A percentile compares a stretch with the other conserved stretches of the same genome.
Evolutionary conservation across 2,329 filamentous ascomycete genomes (phyloP).

Genomic region (Triangularia setosa): DNA sequence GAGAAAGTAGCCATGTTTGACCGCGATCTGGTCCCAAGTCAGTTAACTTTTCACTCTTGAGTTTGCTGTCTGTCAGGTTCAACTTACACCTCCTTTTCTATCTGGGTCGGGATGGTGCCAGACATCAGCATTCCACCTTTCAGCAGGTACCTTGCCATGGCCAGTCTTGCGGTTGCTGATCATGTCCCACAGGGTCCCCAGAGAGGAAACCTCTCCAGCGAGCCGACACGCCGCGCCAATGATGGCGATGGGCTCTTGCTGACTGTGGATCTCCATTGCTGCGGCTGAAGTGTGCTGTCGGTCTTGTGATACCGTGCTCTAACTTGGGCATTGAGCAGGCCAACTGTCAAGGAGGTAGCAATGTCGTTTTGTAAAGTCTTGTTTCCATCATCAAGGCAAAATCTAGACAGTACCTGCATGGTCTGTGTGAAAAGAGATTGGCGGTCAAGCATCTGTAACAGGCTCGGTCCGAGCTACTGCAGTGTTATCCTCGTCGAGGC

Average conservation of each 20-base stretch:
- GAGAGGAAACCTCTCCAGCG: neutral
- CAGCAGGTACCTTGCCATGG: neutral
- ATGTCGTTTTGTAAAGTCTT: neutral
- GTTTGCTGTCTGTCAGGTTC: neutral
- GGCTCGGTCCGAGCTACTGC: neutral
- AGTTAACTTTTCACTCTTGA: neutral
- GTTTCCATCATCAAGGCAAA: neutral
- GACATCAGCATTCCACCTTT: constrained; percentile 1
- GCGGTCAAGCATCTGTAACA: neutral
- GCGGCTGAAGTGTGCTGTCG: neutral
- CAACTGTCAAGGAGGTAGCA: neutral
- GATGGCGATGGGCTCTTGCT: constrained; percentile 2
- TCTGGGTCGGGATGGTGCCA: constrained; percentile 2
- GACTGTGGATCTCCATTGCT: neutral
- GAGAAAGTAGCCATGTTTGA: constrained; percentile 9
- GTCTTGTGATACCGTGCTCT: neutral
- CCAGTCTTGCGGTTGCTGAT: constrained; percentile 3
- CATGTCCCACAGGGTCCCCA: constrained; percentile 2
- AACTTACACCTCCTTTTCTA: constrained; percentile 2
- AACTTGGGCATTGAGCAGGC: neutral
- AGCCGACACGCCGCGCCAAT: neutral
- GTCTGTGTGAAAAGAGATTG: neutral
- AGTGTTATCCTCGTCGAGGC: neutral
- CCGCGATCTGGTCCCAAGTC: neutral
- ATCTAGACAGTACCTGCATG: neutral